Evolutionary conservation across 192 early-diverging fungal genomes (phyloP).

Genomic region (Dissophora ornata): DNA sequence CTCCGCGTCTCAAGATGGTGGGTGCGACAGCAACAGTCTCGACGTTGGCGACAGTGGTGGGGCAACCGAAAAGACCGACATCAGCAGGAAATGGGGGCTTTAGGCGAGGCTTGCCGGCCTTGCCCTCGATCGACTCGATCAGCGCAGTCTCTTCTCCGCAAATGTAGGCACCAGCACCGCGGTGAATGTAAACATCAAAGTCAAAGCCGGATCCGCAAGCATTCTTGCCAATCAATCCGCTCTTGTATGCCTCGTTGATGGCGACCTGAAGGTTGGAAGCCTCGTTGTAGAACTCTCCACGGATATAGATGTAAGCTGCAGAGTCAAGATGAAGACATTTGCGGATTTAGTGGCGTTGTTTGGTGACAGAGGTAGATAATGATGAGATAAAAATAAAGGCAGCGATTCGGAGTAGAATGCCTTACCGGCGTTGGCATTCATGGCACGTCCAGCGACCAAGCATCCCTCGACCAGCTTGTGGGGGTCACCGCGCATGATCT

Average conservation of each 20-base stretch:
- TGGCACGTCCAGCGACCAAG: conserved; percentile 94
- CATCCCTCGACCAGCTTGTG: conserved; percentile 99
- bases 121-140: conserved; percentile 93
- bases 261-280: conserved; percentile 92
- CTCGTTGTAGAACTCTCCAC: conserved; percentile 97
- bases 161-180: conserved; percentile 97
- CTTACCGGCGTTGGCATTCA: conserved; percentile 91
- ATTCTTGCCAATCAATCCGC: conserved; percentile 98
- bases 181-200: conserved; percentile 98
- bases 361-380: background rate
- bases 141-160: conserved; percentile 96
- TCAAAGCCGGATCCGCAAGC: conserved; percentile 96
- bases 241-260: conserved; percentile 98
- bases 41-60: conserved; percentile 98
- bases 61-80: conserved; percentile 97
- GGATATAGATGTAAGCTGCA: conserved; percentile 95
- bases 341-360: too few species aligned
- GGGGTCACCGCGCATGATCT: conserved; percentile 90
- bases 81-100: conserved; percentile 99
- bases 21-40: conserved; percentile 99
- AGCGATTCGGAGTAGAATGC: too few species aligned
- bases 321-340: background rate
- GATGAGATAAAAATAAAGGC: background rate
- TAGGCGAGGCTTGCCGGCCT: conserved; percentile 97
- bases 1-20: conserved; percentile 86